Evolutionary conservation across 177 flowering plant species (phyloP), one percentile per base, ranked within the genome.

Genomic region (Tripterygium wilfordii): DNA sequence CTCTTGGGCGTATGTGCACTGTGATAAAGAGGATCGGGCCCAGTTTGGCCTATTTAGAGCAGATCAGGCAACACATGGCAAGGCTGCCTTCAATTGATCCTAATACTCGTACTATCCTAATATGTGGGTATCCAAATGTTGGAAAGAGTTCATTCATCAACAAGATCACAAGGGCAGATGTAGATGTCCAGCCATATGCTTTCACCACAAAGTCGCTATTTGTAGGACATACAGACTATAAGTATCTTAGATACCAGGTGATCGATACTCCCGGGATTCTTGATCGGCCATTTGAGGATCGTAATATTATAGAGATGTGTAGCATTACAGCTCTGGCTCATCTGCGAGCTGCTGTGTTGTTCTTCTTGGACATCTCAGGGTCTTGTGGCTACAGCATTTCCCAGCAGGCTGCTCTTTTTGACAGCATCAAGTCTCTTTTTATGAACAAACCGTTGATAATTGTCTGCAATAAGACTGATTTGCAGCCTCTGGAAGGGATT

Each of bases 251-350:
- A 38, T 80, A 80, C 43, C 87, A 80, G 44, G 87, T 80, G 51
- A 80, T 80, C 49, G 87, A 80, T 56, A 80, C 87, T 3, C 87
- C 87, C 0, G 87, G 87, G 20, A 80, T 80, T 49, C 67, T 85
- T 74, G 95, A 88, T 48, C 64, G 97, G 3, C 97, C 97, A 1
- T 85, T 85, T 56, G 97, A 88, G 47, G 97, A 88, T 35, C 81
- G 89, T 26, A 85, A 85, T 54, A 85, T 88, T 22, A 88, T 88
- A 48, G 95, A 88, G 57, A 88, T 88, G 97, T 88, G 97, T 67
- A 83, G 87, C 58, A 88, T 88, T 20, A 88, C 97, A 3, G 97
- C 97, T 33, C 52, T 88, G 42, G 92, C 97, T 0, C 97, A 88
- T 72, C 67, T 88, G 20, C 67, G 97, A 38, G 82, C 97, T 39